These are phyloP conservation scores for Striga asiatica DNA, from an alignment of 257 asterid species.

Conservation along the genomic window DNA sequence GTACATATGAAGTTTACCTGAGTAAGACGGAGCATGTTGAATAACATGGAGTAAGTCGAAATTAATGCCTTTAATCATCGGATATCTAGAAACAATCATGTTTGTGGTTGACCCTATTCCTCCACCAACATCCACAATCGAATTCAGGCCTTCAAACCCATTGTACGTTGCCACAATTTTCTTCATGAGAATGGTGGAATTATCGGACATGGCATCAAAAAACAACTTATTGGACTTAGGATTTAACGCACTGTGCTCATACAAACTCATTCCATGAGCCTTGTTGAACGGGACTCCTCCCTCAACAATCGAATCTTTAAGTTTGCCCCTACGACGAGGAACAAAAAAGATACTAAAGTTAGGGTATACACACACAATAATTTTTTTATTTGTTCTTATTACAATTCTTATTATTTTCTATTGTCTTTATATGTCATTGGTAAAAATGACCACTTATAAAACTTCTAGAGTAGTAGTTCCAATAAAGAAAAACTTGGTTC, in stretches of 20 bases:
- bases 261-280: slow-evolving; percentile 30
- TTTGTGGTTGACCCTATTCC: slow-evolving; percentile 30
- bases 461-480: too few relatives aligned
- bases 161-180: slow-evolving; percentile 21
- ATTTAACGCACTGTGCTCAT: slow-evolving; percentile 22
- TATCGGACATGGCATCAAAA: slow-evolving; percentile 23
- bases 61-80: slow-evolving; percentile 28
- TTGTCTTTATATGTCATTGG: too few relatives aligned
- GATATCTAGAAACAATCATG: slow-evolving; percentile 25
- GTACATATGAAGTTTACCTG: too few relatives aligned
- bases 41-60: slow-evolving; percentile 49
- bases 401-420: too few relatives aligned
- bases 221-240: slow-evolving; percentile 18
- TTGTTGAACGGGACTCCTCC: slow-evolving; percentile 33
- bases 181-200: slow-evolving; percentile 21
- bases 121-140: slow-evolving; percentile 46
- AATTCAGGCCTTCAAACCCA: slow-evolving; percentile 28
- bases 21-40: slow-evolving; percentile 25
- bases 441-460: too few relatives aligned
- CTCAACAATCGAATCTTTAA: slow-evolving; percentile 34
- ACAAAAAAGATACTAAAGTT: too few relatives aligned
- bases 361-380: too few relatives aligned
- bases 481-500: too few relatives aligned
- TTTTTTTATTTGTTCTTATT: too few relatives aligned
- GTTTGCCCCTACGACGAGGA: slow-evolving; percentile 23